Percentiles rank a stretch among this genome's conserved stretches.
These are phyloP conservation scores for Dalbergia cochinchinensis DNA, from an alignment of 306 rosid genomes.

Conservation along the genomic window DNA sequence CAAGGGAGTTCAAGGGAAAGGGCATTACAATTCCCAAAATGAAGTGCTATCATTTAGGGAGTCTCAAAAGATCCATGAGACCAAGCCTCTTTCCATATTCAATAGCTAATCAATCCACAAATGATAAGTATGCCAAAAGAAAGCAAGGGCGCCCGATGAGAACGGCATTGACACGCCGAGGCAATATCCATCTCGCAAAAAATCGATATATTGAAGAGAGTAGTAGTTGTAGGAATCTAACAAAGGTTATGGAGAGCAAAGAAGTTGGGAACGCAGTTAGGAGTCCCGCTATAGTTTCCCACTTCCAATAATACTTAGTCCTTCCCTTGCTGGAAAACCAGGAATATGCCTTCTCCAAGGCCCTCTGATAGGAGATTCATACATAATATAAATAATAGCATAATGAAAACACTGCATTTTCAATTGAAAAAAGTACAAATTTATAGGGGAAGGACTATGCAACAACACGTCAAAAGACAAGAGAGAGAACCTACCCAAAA, in stretches of 20 bases:
- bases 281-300: conserved; percentile 76
- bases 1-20: conserved; percentile 23
- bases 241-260: conserved; percentile 66
- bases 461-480: no score
- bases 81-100: conserved; percentile 74
- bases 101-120: conserved; percentile 70
- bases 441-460: no score
- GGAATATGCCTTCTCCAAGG: conserved; percentile 59
- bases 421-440: conserved; percentile 7
- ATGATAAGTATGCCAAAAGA: conserved; percentile 67
- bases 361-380: conserved; percentile 66
- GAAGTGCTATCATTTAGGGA: conserved; percentile 48
- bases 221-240: conserved; percentile 58
- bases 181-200: conserved; percentile 44
- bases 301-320: conserved; percentile 65
- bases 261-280: conserved; percentile 73
- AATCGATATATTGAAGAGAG: conserved; percentile 52
- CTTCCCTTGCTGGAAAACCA: conserved; percentile 59
- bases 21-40: conserved; percentile 43
- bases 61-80: conserved; percentile 60
- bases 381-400: conserved; percentile 37
- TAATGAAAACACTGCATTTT: background rate
- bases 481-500: no score
- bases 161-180: conserved; percentile 38
- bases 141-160: conserved; percentile 60